Evolutionary conservation across 2,329 filamentous ascomycete species (phyloP).

Genomic region (Alternaria burnsii): DNA sequence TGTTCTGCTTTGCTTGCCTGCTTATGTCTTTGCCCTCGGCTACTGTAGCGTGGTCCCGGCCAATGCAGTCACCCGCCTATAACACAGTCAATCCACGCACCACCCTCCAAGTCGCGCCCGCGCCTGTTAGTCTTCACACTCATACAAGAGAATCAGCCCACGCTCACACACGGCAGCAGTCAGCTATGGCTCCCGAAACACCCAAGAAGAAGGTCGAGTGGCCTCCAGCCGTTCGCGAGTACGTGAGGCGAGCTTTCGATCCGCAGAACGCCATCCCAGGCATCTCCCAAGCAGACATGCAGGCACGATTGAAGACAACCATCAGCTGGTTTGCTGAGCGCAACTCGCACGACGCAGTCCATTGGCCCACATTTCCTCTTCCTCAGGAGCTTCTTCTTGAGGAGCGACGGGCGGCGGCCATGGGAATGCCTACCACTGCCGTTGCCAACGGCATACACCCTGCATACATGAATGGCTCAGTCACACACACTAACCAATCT

Average conservation of each 20-base stretch:
- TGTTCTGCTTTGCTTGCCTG: conserved; percentile 12
- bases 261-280: conserved; percentile 65
- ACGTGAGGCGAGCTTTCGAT: conserved; percentile 89
- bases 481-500: conserved; percentile 42
- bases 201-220: conserved; percentile 72
- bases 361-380: conserved; percentile 85
- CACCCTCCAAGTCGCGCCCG: conserved; percentile 35
- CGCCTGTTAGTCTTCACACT: conserved; percentile 29
- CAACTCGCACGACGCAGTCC: conserved; percentile 73
- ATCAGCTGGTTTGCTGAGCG: conserved; percentile 83
- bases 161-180: conserved; percentile 30
- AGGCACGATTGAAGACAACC: conserved; percentile 82
- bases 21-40: conserved; percentile 43
- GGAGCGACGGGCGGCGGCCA: conserved; percentile 58
- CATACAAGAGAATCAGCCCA: not conserved
- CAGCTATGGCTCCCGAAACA: conserved; percentile 24
- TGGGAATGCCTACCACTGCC: conserved; percentile 32
- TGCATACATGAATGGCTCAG: conserved; percentile 25
- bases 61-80: conserved; percentile 52
- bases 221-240: conserved; percentile 82
- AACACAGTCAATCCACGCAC: conserved; percentile 58
- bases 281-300: conserved; percentile 71
- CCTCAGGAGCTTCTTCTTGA: conserved; percentile 83
- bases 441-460: conserved; percentile 37
- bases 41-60: conserved; percentile 39